phyloP scores from a whole-genome alignment of 345 rosid genomes.

The Lagerstroemia speciosa region DNA sequence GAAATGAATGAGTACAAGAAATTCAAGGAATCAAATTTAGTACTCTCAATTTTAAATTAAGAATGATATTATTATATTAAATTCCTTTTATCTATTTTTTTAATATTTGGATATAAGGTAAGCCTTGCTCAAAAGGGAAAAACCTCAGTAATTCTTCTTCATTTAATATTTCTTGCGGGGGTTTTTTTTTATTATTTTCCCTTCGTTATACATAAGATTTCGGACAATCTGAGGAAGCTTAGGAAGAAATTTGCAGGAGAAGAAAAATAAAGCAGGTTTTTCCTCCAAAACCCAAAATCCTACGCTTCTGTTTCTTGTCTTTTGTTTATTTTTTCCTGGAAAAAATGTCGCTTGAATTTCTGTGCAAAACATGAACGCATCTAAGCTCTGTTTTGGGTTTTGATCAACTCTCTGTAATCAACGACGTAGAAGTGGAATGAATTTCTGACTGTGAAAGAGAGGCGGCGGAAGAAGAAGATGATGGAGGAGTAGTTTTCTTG shows the following conservation, averaged over 20 bases:
- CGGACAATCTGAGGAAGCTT: constrained; percentile 17
- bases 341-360: background rate
- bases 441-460: background rate
- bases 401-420: background rate
- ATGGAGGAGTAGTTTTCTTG: background rate
- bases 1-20: too few relatives aligned
- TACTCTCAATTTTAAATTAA: too few relatives aligned
- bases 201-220: constrained; percentile 9
- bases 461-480: background rate
- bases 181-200: too few relatives aligned
- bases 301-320: constrained; percentile 1
- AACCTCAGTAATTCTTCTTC: background rate
- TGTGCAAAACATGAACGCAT: background rate
- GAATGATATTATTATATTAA: too few relatives aligned
- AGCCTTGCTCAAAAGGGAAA: too few relatives aligned
- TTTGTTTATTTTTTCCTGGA: background rate
- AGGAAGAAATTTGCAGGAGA: constrained; percentile 12
- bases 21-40: too few relatives aligned
- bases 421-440: background rate
- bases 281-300: background rate
- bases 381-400: background rate
- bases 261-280: background rate
- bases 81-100: too few relatives aligned
- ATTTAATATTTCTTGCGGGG: constrained; percentile 10
- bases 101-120: too few relatives aligned